These are phyloP conservation scores for Cladorrhinum sp. DNA, from an alignment of 2,329 filamentous ascomycete genomes.

Conservation along the genomic window DNA sequence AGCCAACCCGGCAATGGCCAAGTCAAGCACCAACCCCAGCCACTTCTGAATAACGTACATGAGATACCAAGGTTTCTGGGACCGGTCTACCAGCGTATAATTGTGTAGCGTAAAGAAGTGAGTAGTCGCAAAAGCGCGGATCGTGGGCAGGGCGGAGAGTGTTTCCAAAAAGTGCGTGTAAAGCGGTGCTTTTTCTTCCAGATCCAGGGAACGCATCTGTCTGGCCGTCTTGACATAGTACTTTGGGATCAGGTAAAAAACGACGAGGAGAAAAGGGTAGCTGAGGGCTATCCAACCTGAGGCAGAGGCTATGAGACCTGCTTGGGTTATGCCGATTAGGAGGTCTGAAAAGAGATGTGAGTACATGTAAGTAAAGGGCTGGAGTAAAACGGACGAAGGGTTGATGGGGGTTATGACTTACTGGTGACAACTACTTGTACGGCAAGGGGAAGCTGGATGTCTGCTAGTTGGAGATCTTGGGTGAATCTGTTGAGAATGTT, in stretches of 20 bases:
- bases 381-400: too few species aligned
- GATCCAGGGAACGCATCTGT: constrained; percentile 48
- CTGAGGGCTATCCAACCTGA: constrained; percentile 42
- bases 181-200: constrained; percentile 48
- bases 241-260: constrained; percentile 44
- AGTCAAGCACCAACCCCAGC: constrained; percentile 21
- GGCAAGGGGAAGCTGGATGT: constrained; percentile 10
- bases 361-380: too few species aligned
- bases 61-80: constrained; percentile 22
- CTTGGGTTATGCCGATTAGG: constrained; percentile 36
- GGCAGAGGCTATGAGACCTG: constrained; percentile 41
- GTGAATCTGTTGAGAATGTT: constrained; percentile 34
- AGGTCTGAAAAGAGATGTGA: not conserved
- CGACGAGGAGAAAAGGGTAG: constrained; percentile 39
- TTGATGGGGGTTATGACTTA: not conserved
- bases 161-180: constrained; percentile 49
- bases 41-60: constrained; percentile 23
- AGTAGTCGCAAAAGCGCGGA: constrained; percentile 52
- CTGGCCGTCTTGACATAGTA: constrained; percentile 50
- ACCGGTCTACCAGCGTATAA: constrained; percentile 31
- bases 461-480: constrained; percentile 29
- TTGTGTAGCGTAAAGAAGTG: constrained; percentile 37
- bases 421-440: constrained; percentile 24
- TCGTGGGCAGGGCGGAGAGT: constrained; percentile 44
- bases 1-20: constrained; percentile 16